Evolutionary conservation across 1,284 basidiomycete genomes (phyloP), one percentile per base, ranked within the genome.

Genomic region (Rhodotorula sp.): DNA sequence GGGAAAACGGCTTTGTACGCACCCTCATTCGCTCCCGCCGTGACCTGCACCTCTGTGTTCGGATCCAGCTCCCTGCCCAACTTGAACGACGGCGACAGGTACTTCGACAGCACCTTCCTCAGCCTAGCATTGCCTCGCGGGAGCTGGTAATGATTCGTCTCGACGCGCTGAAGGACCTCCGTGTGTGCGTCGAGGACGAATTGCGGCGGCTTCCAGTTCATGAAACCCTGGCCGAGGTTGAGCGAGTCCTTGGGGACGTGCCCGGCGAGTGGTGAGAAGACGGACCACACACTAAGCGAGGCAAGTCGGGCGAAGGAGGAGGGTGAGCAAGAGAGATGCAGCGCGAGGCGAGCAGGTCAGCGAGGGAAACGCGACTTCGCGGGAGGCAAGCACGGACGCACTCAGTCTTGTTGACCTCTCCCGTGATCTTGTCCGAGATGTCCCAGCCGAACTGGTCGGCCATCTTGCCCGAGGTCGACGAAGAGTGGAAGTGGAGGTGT

Each of bases 1-100:
- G 15, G 26, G 37, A 48, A 44, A 26, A 5, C n/a, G 26, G 22
- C 9, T 28, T 11, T 15, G 11, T 22, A 75, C 82, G 73, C 72
- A 89, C 92, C 93, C 85, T 94, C 90, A 79, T 96, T 99, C 5
- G 94, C 94, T 54, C 96, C 96, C 70, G 94, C 93, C 0, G 94
- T 95, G 53, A 99, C 89, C 50, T 94, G 83, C 59, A 99, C 93
- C 80, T 99, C 94, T 0, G 86, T 85, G 76, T 97, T 92, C 15
- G 89, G 84, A 77, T 94, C 87, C 37, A 99, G 84, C 24, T 88
- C 83, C 63, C 90, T 85, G 13, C 86, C 84, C 4, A 94, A 85
- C 71, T 87, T 85, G 67, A 81, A 81, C 67, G 82, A 82, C 31
- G 80, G 75, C 11, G 87, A 83, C 52, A 87, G 85, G 79, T 89